Conservation (phyloP, 129 eudicot genomes). For the Chrysanthemum seticuspe region DNA sequence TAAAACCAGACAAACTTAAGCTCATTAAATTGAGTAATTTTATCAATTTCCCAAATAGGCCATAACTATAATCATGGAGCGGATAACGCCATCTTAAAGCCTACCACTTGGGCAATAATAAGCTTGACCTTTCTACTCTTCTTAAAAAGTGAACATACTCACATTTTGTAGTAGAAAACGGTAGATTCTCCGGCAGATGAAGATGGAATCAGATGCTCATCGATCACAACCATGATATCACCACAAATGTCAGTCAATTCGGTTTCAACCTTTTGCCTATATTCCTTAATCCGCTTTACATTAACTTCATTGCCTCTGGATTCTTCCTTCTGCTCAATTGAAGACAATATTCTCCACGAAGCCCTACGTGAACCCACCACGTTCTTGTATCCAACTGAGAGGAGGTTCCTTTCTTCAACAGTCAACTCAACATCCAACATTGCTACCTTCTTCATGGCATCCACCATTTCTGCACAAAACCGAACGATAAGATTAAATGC, state of each 20-base stretch:
- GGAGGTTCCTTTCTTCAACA: conserved; percentile 84
- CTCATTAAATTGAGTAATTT: background rate
- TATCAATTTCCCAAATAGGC: conserved; percentile 7
- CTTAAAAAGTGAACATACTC: conserved; percentile 14
- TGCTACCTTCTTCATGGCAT: conserved; percentile 85
- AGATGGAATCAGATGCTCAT: conserved; percentile 63
- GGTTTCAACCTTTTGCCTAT: conserved; percentile 57
- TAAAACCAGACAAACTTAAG: conserved; percentile 7
- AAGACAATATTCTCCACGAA: conserved; percentile 87
- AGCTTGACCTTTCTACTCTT: background rate
- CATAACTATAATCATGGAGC: background rate
- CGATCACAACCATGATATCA: conserved; percentile 59
- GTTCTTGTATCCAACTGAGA: conserved; percentile 91
- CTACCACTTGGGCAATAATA: background rate
- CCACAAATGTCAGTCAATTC: conserved; percentile 47
- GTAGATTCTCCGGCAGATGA: conserved; percentile 58
- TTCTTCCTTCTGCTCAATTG: conserved; percentile 91
- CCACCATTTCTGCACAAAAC: conserved; percentile 76
- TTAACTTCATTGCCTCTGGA: conserved; percentile 74
- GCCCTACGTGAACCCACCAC: conserved; percentile 89
- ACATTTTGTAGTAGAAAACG: conserved; percentile 66
- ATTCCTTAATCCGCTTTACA: conserved; percentile 64
- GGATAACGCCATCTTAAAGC: background rate
- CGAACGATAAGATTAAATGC: background rate
- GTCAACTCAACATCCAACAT: conserved; percentile 74